phyloP scores from a whole-genome alignment of 2,329 filamentous ascomycete species.

The Cladophialophora exuberans region DNA sequence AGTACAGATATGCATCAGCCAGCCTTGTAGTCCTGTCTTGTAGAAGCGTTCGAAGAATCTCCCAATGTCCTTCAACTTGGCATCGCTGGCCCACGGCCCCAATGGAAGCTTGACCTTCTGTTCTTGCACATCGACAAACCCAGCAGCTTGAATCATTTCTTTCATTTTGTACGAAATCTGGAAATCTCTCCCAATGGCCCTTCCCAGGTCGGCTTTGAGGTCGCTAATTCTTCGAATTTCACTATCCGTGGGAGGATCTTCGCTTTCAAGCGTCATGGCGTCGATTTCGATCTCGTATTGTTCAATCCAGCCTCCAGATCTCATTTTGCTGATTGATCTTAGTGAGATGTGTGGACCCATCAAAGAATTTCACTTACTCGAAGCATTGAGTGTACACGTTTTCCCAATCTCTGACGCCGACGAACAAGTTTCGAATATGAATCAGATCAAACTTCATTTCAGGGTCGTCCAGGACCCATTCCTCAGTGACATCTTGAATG shows the following conservation, averaged over 20 bases:
- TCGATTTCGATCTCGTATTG: conserved; percentile 36
- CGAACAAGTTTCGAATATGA: conserved; percentile 45
- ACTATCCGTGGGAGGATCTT: conserved; percentile 28
- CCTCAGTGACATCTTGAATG: conserved; percentile 40
- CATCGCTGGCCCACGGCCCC: conserved; percentile 45
- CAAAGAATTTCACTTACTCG: conserved; percentile 31
- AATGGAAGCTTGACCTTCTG: conserved; percentile 46
- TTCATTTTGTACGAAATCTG: conserved; percentile 34
- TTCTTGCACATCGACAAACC: conserved; percentile 52
- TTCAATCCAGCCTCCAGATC: conserved; percentile 44
- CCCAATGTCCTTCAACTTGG: conserved; percentile 44
- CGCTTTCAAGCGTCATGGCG: conserved; percentile 33
- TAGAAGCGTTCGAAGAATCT: conserved; percentile 35
- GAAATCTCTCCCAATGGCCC: conserved; percentile 35
- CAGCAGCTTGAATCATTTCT: conserved; percentile 38
- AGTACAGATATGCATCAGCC: conserved; percentile 35
- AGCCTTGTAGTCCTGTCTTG: conserved; percentile 36
- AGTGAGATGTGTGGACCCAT: background rate
- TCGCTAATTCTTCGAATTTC: conserved; percentile 29
- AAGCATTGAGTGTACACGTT: conserved; percentile 41
- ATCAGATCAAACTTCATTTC: conserved; percentile 46
- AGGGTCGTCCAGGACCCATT: conserved; percentile 40
- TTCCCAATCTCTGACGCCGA: conserved; percentile 40
- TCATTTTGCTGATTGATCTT: conserved; percentile 36
- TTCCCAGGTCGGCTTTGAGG: conserved; percentile 25